phyloP scores from a whole-genome alignment of 1,284 basidiomycete genomes.

The Prillingera fragicola region DNA sequence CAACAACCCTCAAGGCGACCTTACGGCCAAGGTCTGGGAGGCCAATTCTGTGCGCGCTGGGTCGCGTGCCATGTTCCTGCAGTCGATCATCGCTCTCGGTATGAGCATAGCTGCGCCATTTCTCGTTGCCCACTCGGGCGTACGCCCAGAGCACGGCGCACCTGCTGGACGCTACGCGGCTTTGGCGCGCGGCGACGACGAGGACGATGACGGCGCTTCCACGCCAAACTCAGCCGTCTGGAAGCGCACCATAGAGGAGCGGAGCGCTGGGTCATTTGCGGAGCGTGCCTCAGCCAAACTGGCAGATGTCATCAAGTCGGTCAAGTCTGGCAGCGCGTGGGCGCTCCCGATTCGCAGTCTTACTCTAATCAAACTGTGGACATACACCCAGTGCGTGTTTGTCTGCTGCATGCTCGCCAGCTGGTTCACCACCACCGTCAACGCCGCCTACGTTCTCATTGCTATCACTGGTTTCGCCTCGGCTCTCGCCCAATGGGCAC shows the following conservation, averaged over 20 bases:
- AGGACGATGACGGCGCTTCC: conserved; percentile 2
- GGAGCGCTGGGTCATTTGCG: conserved; percentile 3
- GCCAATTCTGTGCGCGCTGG: conserved; percentile 73
- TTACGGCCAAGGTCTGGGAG: conserved; percentile 50
- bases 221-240: conserved; percentile 25
- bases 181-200: conserved; percentile 4
- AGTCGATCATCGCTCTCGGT: conserved; percentile 63
- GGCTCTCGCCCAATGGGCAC: conserved; percentile 49
- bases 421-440: conserved; percentile 46
- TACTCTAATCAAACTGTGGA: conserved; percentile 43
- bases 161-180: conserved; percentile 7
- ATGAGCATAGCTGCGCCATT: conserved; percentile 68
- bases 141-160: conserved; percentile 18
- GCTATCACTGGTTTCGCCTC: conserved; percentile 52
- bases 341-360: conserved; percentile 39
- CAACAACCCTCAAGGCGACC: conserved; percentile 32
- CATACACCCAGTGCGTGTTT: conserved; percentile 41
- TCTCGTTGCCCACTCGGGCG: conserved; percentile 53
- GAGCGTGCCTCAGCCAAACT: conserved; percentile 9
- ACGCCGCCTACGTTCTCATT: conserved; percentile 50
- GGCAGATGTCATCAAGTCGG: conserved; percentile 13
- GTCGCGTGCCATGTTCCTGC: conserved; percentile 73
- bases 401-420: conserved; percentile 45
- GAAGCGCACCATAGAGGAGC: conserved; percentile 16
- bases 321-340: conserved; percentile 21